Conservation (phyloP, 2,329 filamentous ascomycete species). For the Mariannaea elegans region DNA sequence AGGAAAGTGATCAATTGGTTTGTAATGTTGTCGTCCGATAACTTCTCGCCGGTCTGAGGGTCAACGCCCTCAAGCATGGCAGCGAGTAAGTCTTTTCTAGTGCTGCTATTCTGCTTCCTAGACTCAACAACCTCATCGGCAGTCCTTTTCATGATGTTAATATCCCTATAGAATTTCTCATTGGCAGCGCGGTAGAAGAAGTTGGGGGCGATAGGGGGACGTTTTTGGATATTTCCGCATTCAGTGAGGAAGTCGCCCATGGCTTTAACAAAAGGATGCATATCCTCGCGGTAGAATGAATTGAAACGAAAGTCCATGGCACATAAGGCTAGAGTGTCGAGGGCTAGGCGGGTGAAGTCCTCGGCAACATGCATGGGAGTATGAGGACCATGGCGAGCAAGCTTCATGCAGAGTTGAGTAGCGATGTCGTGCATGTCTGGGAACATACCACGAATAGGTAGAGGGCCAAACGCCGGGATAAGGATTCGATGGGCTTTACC, state of each 20-base stretch:
- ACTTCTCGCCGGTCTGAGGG: conserved; percentile 70
- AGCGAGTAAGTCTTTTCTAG: conserved; percentile 73
- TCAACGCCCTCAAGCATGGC: conserved; percentile 76
- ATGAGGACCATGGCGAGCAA: conserved; percentile 69
- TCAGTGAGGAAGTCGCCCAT: conserved; percentile 73
- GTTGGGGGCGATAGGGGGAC: conserved; percentile 56
- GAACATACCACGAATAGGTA: conserved; percentile 75
- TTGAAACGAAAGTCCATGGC: conserved; percentile 80
- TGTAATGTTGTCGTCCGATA: conserved; percentile 70
- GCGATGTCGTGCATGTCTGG: conserved; percentile 75
- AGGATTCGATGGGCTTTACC: conserved; percentile 72
- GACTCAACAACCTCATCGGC: conserved; percentile 68
- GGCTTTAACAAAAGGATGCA: conserved; percentile 75
- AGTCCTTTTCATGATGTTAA: conserved; percentile 62
- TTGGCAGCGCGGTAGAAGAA: conserved; percentile 60
- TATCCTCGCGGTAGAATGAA: conserved; percentile 72
- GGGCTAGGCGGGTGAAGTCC: conserved; percentile 76
- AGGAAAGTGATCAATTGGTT: conserved; percentile 79
- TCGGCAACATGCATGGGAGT: conserved; percentile 67
- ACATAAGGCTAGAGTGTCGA: conserved; percentile 77
- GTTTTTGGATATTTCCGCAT: conserved; percentile 57
- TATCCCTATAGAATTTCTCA: conserved; percentile 63
- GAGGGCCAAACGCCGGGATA: conserved; percentile 74
- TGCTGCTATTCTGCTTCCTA: conserved; percentile 62
- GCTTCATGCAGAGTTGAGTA: conserved; percentile 72